Conservation (phyloP, 495 filamentous ascomycete species). For the Hypoxylon lenormandii region DNA sequence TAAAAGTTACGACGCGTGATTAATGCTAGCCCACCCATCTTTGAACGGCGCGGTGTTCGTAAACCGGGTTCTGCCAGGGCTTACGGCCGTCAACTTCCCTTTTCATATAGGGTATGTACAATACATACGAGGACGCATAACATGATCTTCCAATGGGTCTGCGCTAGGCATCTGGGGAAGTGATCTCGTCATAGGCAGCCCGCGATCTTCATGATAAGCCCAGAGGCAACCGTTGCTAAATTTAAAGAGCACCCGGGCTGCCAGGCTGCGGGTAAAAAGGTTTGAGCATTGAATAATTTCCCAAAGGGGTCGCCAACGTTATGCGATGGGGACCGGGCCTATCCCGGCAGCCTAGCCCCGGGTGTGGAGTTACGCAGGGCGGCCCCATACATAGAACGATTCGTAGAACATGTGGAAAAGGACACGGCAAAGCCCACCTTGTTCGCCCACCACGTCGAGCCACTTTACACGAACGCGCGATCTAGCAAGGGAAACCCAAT, state of each 20-base stretch:
- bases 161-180: slow-evolving; percentile 43
- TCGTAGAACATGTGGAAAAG: slow-evolving; percentile 58
- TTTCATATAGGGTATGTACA: neutral
- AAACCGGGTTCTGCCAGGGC: slow-evolving; percentile 7
- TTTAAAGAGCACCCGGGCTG: slow-evolving; percentile 49
- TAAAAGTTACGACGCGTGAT: slow-evolving; percentile 27
- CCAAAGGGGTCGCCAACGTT: slow-evolving; percentile 57
- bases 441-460: neutral
- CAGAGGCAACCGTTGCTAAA: slow-evolving; percentile 56
- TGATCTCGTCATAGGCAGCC: slow-evolving; percentile 58
- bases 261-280: slow-evolving; percentile 54
- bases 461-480: slow-evolving; percentile 38
- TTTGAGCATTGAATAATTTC: slow-evolving; percentile 59
- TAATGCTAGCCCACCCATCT: slow-evolving; percentile 5
- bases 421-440: slow-evolving; percentile 6
- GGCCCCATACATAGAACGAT: slow-evolving; percentile 58
- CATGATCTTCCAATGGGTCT: slow-evolving; percentile 43
- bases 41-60: slow-evolving; percentile 2
- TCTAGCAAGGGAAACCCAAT: slow-evolving; percentile 37
- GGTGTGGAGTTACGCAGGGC: slow-evolving; percentile 26
- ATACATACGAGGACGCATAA: slow-evolving; percentile 25
- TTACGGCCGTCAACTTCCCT: slow-evolving; percentile 29
- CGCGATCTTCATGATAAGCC: slow-evolving; percentile 54
- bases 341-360: slow-evolving; percentile 42
- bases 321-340: slow-evolving; percentile 53